Evolutionary conservation across 228 moss, liverwort and hornwort species (phyloP), one percentile per base, ranked within the genome.

Genomic region (Sphagnum fallax): DNA sequence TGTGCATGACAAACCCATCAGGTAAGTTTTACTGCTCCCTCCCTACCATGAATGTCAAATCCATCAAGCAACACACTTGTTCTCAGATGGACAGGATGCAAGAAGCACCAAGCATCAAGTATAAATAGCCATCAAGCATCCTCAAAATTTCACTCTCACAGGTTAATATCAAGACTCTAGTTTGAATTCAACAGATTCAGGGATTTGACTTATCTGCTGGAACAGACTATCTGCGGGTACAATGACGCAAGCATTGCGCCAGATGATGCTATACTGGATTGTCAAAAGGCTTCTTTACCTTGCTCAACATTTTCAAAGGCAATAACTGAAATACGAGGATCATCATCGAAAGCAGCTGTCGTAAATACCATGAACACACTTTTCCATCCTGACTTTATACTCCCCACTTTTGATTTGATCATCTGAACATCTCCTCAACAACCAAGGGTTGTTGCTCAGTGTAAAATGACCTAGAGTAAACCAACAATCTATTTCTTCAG

Each of bases 281-380:
- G 32, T 32, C 32, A 32, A 32, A 32, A 32, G 2, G 32, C 2
- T 32, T 32, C 32, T 64, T 74, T 77, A 92, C 95, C 95, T 89
- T 98, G 94, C 80, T 98, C 98, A 65, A 98, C 94, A 72, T 98
- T 98, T 80, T 94, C 98, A 70, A 94, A 98, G 57, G 98, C 98
- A 75, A 98, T 87, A 64, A 94, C 98, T 5, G 98, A 92, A 76
- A 98, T 98, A 10, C 87, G 86, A 62, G 80, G 90, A 49, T 81
- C 81, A 71, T 84, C 86, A 74, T 98, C 98, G 76, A 81, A 89
- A 53, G 98, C 98, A 65, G 98, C 98, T n/a, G 98, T 94, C 8
- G 98, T 94, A 16, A 98, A 94, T 16, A 92, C 90, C 98, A 98
- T 98, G 60, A 98, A 98, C 62, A 98, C 98, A 68, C 98, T 98